A percentile compares a stretch with the other conserved stretches of the same genome.
Conservation (phyloP, 192 early-diverging fungal species). For the Coemansia sp. region DNA sequence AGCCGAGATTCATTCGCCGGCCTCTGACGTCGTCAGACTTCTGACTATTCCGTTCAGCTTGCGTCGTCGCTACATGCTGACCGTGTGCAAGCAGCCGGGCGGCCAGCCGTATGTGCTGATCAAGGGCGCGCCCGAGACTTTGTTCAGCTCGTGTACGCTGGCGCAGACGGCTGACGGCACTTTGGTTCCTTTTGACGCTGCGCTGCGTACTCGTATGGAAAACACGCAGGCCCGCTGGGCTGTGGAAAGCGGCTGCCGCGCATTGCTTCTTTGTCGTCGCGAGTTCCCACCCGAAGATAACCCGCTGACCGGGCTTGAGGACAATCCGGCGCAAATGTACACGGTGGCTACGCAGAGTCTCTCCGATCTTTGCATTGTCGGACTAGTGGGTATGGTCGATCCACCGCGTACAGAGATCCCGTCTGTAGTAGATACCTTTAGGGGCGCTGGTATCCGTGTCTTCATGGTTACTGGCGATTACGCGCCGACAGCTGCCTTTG, state of each 20-base stretch:
- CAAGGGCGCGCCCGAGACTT: slow-evolving; percentile 83
- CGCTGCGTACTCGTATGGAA: slow-evolving; percentile 33
- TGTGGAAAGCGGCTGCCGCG: slow-evolving; percentile 59
- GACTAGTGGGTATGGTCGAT: slow-evolving; percentile 79
- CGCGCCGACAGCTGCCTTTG: slow-evolving; percentile 74
- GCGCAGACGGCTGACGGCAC: slow-evolving; percentile 48
- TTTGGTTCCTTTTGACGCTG: slow-evolving; percentile 43
- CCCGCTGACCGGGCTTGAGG: slow-evolving; percentile 54
- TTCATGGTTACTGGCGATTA: slow-evolving; percentile 91
- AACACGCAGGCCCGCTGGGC: slow-evolving; percentile 62
- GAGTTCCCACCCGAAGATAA: slow-evolving; percentile 25
- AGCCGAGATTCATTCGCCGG: slow-evolving; percentile 22
- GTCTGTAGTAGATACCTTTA: slow-evolving; percentile 63
- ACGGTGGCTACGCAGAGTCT: slow-evolving; percentile 29
- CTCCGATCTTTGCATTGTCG: slow-evolving; percentile 67
- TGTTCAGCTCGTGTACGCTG: slow-evolving; percentile 61
- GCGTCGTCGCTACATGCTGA: slow-evolving; percentile 74
- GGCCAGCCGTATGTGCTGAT: slow-evolving; percentile 57
- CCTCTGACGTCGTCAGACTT: slow-evolving; percentile 35
- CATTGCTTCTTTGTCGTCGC: slow-evolving; percentile 56
- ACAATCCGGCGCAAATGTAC: slow-evolving; percentile 38
- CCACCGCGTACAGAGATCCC: slow-evolving; percentile 81
- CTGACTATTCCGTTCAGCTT: slow-evolving; percentile 74
- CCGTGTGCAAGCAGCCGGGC: slow-evolving; percentile 39
- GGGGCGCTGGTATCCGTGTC: slow-evolving; percentile 71